Evolutionary conservation across 2,329 filamentous ascomycete species (phyloP), one percentile per base, ranked within the genome.

Genomic region (Neonectria punicea): DNA sequence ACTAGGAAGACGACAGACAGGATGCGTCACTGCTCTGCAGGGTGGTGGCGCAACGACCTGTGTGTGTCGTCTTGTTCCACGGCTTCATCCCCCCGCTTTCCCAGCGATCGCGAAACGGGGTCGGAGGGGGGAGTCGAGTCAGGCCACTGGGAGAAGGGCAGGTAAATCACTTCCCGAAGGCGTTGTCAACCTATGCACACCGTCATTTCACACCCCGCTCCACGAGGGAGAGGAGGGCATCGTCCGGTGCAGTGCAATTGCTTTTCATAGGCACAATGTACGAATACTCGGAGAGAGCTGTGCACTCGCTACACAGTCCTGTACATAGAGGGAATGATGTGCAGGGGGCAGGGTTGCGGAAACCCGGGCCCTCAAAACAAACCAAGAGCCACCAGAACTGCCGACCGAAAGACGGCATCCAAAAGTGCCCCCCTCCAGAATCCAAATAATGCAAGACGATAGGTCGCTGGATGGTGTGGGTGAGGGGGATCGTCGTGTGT

Each of bases 191-290:
- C 55, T 58, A 63, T 49, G 53, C 69, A 70, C 71, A 73, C 71
- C 71, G 71, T 73, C 67, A 73, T 73, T 73, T 73, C n/a, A 43
- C 61, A 65, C 66, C 69, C 59, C 66, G 66, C 66, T 65, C 55
- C 14, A 36, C 58, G 56, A 39, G n/a, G n/a, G 41, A 18, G 43
- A 32, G 30, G 18, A 16, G 25, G 30, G 16, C 30, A 28, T 32
- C 25, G 6, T 25, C 25, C 25, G 5, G 25, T 5, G 25, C 25
- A 25, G 25, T 25, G 25, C 25, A 25, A 25, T 25, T 25, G 25
- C 25, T 25, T 6, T 25, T 25, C 22, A 18, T 16, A 43, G 49
- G 56, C 5, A 25, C 25, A 25, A 25, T 25, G 25, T 58, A 47
- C 41, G 36, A 39, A 39, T 39, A 39, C 36, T 39, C 36, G 16